Evolutionary conservation across 768 basidiomycete genomes (phyloP), one percentile per base, ranked within the genome.

Genomic region (Nevesoporus exiguus): DNA sequence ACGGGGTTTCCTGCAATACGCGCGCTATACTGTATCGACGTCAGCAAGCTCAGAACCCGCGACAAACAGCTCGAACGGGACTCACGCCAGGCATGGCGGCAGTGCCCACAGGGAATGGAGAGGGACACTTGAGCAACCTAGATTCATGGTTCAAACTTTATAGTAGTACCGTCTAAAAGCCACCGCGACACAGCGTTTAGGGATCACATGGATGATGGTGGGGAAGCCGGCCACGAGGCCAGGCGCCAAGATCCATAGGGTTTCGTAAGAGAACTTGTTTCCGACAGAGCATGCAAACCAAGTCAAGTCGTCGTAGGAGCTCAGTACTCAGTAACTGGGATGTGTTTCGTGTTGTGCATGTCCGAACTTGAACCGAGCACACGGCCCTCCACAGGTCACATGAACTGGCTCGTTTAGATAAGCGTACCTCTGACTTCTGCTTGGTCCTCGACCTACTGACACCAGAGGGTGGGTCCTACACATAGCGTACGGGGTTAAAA

Each of bases 1-100:
- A 83, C 81, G n/a, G 82, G 82, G 67, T 84, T 83, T 22, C 75
- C 69, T 44, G 82, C 82, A 58, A 84, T 83, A 49, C 74, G 71
- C 45, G 80, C 74, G 51, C 65, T 82, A 61, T 84, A 84, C 81
- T 83, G 48, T 39, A 34, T 47, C 14, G 13, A 52, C 3, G 43
- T 65, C 5, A 64, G 50, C 46, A 24, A 29, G 9, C 14, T 15
- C 11, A 29, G 8, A 43, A 43, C 17, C 5, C 2, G 30, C 1
- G 13, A 24, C 13, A 10, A 36, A 44, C 21, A 40, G n/a, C 10
- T 27, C 11, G 17, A 21, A 44, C 5, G 14, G 14, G 24, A 61
- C 63, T 59, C 47, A 69, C 69, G n/a, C 56, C 30, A n/a, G 58
- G 61, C 67, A 71, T 69, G 15, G 48, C 25, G n/a, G 48, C 27